Evolutionary conservation across 73 alveolate genomes (phyloP).

Genomic region (Paramecium sexaurelia): DNA sequence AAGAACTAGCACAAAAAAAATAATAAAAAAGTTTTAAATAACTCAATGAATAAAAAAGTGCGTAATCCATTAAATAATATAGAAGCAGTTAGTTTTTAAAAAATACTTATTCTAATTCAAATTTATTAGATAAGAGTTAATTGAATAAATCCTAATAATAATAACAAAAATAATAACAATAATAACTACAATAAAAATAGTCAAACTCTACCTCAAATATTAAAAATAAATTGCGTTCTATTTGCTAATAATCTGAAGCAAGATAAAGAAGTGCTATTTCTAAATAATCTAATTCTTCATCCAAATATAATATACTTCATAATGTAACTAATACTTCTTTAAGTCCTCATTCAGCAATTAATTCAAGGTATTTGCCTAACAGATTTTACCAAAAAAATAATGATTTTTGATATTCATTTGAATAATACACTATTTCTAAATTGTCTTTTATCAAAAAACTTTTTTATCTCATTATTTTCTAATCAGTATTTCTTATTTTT

Average conservation of each 20-base stretch:
- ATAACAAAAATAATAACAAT: neutral
- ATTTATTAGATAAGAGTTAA: neutral
- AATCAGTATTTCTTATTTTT: no score
- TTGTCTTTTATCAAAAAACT: neutral
- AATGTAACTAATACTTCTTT: conserved; percentile 33
- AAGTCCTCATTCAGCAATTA: conserved; percentile 1
- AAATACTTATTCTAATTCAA: conserved; percentile 19
- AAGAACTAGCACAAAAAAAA: conserved; percentile 20
- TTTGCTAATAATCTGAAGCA: neutral
- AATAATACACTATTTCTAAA: neutral
- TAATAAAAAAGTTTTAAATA: neutral
- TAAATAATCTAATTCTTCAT: conserved; percentile 27
- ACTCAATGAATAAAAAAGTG: neutral
- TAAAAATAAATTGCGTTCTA: neutral
- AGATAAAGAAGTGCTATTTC: conserved; percentile 27
- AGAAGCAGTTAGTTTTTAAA: neutral
- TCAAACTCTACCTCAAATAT: neutral
- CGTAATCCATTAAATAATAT: neutral
- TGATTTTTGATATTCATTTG: conserved; percentile 24
- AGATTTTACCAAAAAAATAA: neutral
- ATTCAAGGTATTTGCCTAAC: conserved; percentile 2
- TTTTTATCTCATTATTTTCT: no score
- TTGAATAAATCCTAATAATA: neutral
- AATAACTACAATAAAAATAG: neutral
- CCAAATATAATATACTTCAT: conserved; percentile 6